Conservation (phyloP, 345 rosid species). For the Eucalyptus tenuipes region DNA sequence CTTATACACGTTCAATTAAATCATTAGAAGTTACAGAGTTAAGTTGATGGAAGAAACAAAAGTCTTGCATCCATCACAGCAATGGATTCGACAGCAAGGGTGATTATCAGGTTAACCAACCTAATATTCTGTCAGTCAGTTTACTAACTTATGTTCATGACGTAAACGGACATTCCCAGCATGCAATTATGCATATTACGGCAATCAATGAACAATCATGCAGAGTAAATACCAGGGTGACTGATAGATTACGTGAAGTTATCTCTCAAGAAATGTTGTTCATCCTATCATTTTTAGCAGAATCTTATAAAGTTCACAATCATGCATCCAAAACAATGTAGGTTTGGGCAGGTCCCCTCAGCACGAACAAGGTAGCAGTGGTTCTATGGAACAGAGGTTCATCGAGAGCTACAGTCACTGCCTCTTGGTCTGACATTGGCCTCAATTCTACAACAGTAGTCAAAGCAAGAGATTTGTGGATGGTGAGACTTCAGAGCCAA, state of each 20-base stretch:
- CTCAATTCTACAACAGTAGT: slow-evolving; percentile 26
- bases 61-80: not conserved
- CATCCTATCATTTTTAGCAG: not conserved
- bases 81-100: not conserved
- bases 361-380: slow-evolving; percentile 24
- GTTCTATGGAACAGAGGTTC: slow-evolving; percentile 70
- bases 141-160: not conserved
- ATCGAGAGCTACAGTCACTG: slow-evolving; percentile 34
- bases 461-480: slow-evolving; percentile 66
- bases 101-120: not conserved
- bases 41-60: not conserved
- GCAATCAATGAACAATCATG: not conserved
- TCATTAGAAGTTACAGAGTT: not conserved
- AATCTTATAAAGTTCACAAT: not conserved
- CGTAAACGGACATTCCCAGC: not conserved
- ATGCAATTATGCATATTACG: not conserved
- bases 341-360: slow-evolving; percentile 61
- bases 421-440: slow-evolving; percentile 56
- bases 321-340: not conserved
- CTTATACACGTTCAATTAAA: not conserved
- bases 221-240: not conserved
- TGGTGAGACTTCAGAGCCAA: slow-evolving; percentile 18
- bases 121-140: not conserved
- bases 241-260: not conserved
- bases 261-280: not conserved